Conservation (phyloP, 2,329 filamentous ascomycete species). For the Penicillium sp. region DNA sequence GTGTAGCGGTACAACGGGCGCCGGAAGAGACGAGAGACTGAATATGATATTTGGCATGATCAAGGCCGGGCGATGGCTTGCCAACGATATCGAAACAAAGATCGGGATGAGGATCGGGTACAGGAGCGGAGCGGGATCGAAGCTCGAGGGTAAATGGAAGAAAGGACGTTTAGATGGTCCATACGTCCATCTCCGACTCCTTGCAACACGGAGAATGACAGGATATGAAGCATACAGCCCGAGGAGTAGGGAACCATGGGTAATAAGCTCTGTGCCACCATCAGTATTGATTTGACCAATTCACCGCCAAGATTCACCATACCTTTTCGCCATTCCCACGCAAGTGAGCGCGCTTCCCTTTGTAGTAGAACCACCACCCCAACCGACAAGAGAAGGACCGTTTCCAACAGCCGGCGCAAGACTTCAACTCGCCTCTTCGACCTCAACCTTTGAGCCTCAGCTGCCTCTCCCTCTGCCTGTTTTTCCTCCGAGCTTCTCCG, state of each 20-base stretch:
- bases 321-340: conserved; percentile 42
- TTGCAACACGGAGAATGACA: conserved; percentile 49
- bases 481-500: conserved; percentile 35
- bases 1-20: conserved; percentile 67
- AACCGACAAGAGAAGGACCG: conserved; percentile 54
- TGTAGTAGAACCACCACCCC: conserved; percentile 45
- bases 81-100: conserved; percentile 73
- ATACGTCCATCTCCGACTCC: conserved; percentile 26
- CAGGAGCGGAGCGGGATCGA: conserved; percentile 87
- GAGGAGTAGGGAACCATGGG: conserved; percentile 31
- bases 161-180: conserved; percentile 40
- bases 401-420: conserved; percentile 54
- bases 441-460: conserved; percentile 24
- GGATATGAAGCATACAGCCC: conserved; percentile 54
- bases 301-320: not conserved
- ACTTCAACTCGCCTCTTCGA: conserved; percentile 43
- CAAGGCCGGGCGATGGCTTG: conserved; percentile 59
- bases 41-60: conserved; percentile 81
- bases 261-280: conserved; percentile 32
- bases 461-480: conserved; percentile 20
- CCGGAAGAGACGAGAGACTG: conserved; percentile 73
- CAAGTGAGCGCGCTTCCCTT: conserved; percentile 30
- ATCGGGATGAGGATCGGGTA: conserved; percentile 79
- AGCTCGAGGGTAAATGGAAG: conserved; percentile 69
- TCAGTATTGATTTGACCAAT: conserved; percentile 8